Evolutionary conservation across 129 eudicot species (phyloP).

Genomic region (Pittosporum tobira): DNA sequence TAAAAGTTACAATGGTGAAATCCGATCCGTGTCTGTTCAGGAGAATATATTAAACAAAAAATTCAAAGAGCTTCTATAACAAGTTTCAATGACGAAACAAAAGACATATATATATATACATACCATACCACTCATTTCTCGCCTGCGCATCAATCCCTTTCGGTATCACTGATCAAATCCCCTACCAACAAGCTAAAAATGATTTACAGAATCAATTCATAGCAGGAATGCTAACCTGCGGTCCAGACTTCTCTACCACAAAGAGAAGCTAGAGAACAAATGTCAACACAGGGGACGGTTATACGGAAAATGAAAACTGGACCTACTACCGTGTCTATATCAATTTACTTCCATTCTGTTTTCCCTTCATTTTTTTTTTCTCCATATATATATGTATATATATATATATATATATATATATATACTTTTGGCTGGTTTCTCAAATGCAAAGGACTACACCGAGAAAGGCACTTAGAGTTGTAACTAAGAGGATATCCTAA

Average conservation of each 20-base stretch:
- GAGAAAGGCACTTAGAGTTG: constrained; percentile 13
- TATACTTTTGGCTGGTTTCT: no score
- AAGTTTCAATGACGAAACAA: constrained; percentile 13
- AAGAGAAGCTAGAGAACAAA: not conserved
- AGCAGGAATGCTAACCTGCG: not conserved
- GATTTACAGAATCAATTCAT: constrained; percentile 2
- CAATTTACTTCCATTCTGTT: constrained; percentile 12
- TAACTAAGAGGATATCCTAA: not conserved
- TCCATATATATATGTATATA: no score
- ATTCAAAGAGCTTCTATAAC: not conserved
- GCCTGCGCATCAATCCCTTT: not conserved
- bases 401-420: no score
- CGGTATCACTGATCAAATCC: not conserved
- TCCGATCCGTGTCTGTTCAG: no score
- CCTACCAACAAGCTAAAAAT: not conserved
- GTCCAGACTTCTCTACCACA: not conserved
- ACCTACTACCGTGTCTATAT: constrained; percentile 10
- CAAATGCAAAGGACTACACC: constrained; percentile 9
- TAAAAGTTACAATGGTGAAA: no score
- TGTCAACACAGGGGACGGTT: not conserved
- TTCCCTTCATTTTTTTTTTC: constrained; percentile 5
- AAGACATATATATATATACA: no score
- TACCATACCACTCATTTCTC: not conserved
- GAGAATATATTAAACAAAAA: no score
- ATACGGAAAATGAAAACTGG: not conserved